Conservation (phyloP, 805 yeast species). For the Wickerhamomyces kurtzmanii region DNA sequence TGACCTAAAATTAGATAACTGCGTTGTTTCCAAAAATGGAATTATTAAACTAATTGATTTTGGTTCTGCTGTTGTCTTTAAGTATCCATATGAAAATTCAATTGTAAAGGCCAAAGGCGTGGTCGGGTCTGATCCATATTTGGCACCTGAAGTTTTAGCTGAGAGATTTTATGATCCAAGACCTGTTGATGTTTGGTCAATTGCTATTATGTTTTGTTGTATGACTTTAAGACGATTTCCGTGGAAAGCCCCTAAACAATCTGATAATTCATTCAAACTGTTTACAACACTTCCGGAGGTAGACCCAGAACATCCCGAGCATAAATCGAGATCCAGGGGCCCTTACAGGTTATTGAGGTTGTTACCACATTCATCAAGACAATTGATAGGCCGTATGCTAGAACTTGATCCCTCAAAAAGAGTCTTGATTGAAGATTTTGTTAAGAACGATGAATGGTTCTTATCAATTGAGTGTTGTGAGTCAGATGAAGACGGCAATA, state of each 20-base stretch:
- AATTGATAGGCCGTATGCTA: constrained; percentile 57
- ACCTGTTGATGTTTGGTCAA: constrained; percentile 86
- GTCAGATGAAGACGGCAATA: constrained; percentile 13
- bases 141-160: constrained; percentile 83
- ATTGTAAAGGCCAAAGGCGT: constrained; percentile 70
- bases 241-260: constrained; percentile 83
- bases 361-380: constrained; percentile 59
- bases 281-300: constrained; percentile 37
- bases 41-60: constrained; percentile 83
- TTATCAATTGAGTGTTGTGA: constrained; percentile 45
- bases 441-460: constrained; percentile 45
- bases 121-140: constrained; percentile 93
- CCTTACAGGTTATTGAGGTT: constrained; percentile 64
- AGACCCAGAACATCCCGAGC: constrained; percentile 16
- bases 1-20: constrained; percentile 86
- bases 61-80: constrained; percentile 84
- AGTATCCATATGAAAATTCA: constrained; percentile 48
- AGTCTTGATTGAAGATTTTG: constrained; percentile 45
- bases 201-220: constrained; percentile 88
- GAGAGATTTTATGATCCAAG: constrained; percentile 66
- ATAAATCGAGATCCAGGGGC: constrained; percentile 42
- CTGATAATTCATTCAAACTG: constrained; percentile 67
- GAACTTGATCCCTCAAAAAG: constrained; percentile 48
- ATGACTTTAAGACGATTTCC: constrained; percentile 84
- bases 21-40: constrained; percentile 72